A percentile compares a stretch with the other conserved stretches of the same genome.
Evolutionary conservation across 768 basidiomycete species (phyloP).

Genomic region (Lactarius sp.): DNA sequence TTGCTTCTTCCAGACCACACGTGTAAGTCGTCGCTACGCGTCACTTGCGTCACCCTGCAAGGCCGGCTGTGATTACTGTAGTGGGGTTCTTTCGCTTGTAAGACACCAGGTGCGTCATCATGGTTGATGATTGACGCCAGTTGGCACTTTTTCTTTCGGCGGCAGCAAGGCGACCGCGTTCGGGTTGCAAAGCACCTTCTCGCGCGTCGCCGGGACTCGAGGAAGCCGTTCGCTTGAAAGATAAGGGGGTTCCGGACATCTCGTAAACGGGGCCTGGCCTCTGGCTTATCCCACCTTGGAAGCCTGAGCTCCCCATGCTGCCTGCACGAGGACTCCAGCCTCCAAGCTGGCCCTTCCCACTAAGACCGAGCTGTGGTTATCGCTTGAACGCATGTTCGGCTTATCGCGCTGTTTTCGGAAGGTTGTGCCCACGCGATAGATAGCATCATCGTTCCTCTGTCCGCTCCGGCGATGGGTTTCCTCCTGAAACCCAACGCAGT

Average conservation of each 20-base stretch:
- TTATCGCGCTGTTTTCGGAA: conserved; percentile 10
- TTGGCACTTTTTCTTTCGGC: not conserved
- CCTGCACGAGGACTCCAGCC: conserved; percentile 8
- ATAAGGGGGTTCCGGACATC: conserved; percentile 2
- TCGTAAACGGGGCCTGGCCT: conserved; percentile 14
- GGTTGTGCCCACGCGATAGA: conserved; percentile 8
- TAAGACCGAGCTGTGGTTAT: conserved; percentile 4
- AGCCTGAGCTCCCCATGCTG: not conserved
- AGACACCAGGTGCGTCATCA: conserved; percentile 9
- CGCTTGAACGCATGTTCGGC: not conserved
- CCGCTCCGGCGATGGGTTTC: not conserved
- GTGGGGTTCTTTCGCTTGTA: not conserved
- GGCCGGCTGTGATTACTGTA: not conserved
- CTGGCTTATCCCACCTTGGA: conserved; percentile 2
- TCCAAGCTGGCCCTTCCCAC: not conserved
- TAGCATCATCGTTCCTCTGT: conserved; percentile 12
- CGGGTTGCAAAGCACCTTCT: not conserved
- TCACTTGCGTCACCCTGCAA: conserved; percentile 1
- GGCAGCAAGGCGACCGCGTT: not conserved
- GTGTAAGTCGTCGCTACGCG: not conserved
- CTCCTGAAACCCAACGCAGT: not conserved
- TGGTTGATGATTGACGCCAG: conserved; percentile 4
- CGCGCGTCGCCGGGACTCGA: not conserved
- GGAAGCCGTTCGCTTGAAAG: not conserved
- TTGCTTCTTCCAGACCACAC: not conserved